A percentile compares a stretch with the other conserved stretches of the same genome.
These are phyloP conservation scores for Pittosporum tobira DNA, from an alignment of 129 eudicot species.

Conservation along the genomic window DNA sequence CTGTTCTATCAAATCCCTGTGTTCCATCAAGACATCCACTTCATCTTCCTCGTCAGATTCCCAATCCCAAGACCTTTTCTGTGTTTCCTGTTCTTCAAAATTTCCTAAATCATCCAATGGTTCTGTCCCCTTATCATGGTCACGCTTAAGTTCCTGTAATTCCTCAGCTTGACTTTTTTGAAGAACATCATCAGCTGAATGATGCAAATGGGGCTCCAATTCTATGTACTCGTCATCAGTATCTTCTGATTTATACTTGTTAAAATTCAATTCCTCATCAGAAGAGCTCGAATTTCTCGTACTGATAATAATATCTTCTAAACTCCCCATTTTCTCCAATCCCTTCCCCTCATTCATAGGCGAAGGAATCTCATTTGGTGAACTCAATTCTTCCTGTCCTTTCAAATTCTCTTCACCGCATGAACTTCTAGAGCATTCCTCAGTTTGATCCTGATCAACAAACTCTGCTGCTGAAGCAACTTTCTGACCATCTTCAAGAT, in stretches of 20 bases:
- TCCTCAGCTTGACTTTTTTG: slow-evolving; percentile 7
- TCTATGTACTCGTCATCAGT: slow-evolving; percentile 36
- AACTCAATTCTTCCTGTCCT: slow-evolving; percentile 9
- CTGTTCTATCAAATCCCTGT: slow-evolving; percentile 53
- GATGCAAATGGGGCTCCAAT: slow-evolving; percentile 21
- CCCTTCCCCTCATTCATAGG: slow-evolving; percentile 19
- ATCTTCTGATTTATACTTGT: slow-evolving; percentile 13
- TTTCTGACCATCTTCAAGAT: neutral
- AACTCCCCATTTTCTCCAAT: slow-evolving; percentile 12
- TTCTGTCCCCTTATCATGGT: neutral
- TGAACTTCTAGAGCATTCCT: slow-evolving; percentile 4
- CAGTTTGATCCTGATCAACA: slow-evolving; percentile 16
- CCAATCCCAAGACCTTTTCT: slow-evolving; percentile 21
- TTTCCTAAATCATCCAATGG: slow-evolving; percentile 2
- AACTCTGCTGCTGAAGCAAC: slow-evolving; percentile 10
- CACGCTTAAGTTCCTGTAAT: neutral
- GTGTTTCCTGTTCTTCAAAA: neutral
- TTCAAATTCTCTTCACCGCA: slow-evolving; percentile 12
- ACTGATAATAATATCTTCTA: slow-evolving; percentile 8
- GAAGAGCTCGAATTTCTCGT: neutral
- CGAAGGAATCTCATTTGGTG: slow-evolving; percentile 8
- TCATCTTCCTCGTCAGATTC: slow-evolving; percentile 48
- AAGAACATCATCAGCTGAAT: slow-evolving; percentile 12
- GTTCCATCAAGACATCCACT: slow-evolving; percentile 51
- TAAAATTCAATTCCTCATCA: neutral